Evolutionary conservation across 805 yeast genomes (phyloP), one percentile per base, ranked within the genome.

Genomic region (Saccharomycopsis vini): DNA sequence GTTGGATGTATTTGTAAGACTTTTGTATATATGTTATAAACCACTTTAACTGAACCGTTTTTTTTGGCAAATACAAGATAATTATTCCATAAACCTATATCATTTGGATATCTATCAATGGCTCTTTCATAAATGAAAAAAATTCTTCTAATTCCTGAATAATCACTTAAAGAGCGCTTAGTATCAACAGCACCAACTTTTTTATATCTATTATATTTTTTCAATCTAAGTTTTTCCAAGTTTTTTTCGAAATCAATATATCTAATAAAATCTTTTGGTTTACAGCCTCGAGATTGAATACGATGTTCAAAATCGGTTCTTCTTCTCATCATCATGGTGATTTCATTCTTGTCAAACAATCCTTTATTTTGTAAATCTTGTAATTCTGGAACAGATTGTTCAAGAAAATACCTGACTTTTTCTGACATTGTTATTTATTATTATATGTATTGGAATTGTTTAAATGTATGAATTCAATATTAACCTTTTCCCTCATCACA

Each of bases 221-320:
- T 83, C 51, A 67, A 66, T 51, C 97, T 75, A 46, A 92, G 67
- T 51, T 74, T 77, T 50, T 89, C 96, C 36, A 92, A 69, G 55
- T 81, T 81, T 46, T 61, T 69, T 58, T 92, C 99, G 58, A 81
- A 94, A 42, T 77, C 82, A 36, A 81, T 75, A 59, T 92, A 92
- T 53, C 74, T 73, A 44, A 85, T 58, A 56, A 79, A 94, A 60
- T 90, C 97, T 42, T 74, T 65, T 2, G 86, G 74, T 50, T 73
- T 78, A 10, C 89, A 76, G 1, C 92, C 95, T 61, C 97, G 72
- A 35, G 95, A 85, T 36, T 75, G 74, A 43, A 92, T 75, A 45
- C 95, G 66, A 60, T 92, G 95, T 63, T 92, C 99, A 55, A 88
- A 92, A 62, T 89, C 97, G 0, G 97, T 90, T 65, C 98, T 75